Percentiles rank a stretch among this genome's conserved stretches.
Evolutionary conservation across 345 rosid genomes (phyloP).

Genomic region (Rhodamnia rubescens): DNA sequence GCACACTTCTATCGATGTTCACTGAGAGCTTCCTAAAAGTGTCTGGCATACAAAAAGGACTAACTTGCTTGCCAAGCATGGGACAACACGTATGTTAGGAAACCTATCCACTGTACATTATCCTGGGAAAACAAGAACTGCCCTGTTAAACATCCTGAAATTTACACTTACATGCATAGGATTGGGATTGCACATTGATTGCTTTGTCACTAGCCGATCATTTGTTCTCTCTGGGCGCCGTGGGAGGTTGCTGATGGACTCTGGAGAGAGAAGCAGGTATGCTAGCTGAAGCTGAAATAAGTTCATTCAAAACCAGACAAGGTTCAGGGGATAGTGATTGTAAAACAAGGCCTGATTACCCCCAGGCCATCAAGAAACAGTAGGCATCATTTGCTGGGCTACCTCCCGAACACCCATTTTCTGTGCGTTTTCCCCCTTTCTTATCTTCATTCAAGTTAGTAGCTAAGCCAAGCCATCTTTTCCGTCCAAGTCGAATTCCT

Average conservation of each 20-base stretch:
- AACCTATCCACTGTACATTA: neutral
- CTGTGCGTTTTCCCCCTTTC: slow-evolving; percentile 3
- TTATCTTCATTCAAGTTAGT: slow-evolving; percentile 6
- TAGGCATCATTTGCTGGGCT: neutral
- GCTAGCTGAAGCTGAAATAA: no score
- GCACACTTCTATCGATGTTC: neutral
- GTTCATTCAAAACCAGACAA: no score
- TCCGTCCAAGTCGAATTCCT: slow-evolving; percentile 3
- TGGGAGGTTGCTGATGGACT: no score
- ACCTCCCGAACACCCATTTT: slow-evolving; percentile 1
- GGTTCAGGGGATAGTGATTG: no score
- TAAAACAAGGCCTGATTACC: no score
- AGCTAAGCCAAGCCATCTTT: slow-evolving; percentile 10
- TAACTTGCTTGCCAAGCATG: neutral
- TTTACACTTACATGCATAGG: neutral
- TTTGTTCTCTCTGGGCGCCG: neutral
- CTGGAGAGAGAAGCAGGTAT: no score
- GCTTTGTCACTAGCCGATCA: neutral
- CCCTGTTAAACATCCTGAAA: neutral
- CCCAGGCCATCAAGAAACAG: no score
- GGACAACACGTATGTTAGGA: neutral
- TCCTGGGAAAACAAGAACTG: neutral
- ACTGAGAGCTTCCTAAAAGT: neutral
- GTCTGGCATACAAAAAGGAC: neutral
- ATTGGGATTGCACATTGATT: neutral